A percentile compares a stretch with the other conserved stretches of the same genome.
Conservation (phyloP, 257 asterid species). For the Gentiana dahurica region DNA sequence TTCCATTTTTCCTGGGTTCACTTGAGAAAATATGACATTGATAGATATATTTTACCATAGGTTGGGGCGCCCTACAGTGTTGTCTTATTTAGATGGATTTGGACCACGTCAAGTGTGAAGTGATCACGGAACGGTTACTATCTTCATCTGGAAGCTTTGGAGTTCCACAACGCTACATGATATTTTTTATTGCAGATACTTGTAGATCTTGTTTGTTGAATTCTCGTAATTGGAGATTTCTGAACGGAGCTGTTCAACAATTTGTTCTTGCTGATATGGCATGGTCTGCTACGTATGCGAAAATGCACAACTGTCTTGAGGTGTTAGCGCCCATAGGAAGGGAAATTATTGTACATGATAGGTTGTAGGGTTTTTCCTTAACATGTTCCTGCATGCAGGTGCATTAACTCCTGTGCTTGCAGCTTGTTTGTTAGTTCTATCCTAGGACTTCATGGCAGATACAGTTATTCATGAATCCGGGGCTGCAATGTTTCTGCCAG, state of each 20-base stretch:
- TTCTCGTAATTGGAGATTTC: constrained; percentile 37
- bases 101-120: constrained; percentile 27
- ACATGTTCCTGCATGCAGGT: constrained; percentile 66
- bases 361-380: constrained; percentile 47
- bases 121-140: constrained; percentile 33
- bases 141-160: constrained; percentile 47
- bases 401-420: constrained; percentile 22
- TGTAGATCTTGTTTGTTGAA: constrained; percentile 45
- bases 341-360: constrained; percentile 41
- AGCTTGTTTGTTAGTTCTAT: constrained; percentile 26
- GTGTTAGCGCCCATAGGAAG: constrained; percentile 47
- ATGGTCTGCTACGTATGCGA: constrained; percentile 56
- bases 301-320: constrained; percentile 48
- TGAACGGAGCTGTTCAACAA: constrained; percentile 65
- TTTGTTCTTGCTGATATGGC: constrained; percentile 55
- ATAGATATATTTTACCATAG: constrained; percentile 50
- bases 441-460: constrained; percentile 38
- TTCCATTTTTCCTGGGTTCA: constrained; percentile 19
- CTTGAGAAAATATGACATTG: constrained; percentile 32
- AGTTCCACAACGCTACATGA: constrained; percentile 41
- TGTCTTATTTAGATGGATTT: constrained; percentile 47
- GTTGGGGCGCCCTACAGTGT: constrained; percentile 37
- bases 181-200: constrained; percentile 35
- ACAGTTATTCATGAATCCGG: constrained; percentile 32
- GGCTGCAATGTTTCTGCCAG: constrained; percentile 19